Evolutionary conservation across 352 stramenopile species (phyloP), one percentile per base, ranked within the genome.

Genomic region (Phytophthora cactorum): DNA sequence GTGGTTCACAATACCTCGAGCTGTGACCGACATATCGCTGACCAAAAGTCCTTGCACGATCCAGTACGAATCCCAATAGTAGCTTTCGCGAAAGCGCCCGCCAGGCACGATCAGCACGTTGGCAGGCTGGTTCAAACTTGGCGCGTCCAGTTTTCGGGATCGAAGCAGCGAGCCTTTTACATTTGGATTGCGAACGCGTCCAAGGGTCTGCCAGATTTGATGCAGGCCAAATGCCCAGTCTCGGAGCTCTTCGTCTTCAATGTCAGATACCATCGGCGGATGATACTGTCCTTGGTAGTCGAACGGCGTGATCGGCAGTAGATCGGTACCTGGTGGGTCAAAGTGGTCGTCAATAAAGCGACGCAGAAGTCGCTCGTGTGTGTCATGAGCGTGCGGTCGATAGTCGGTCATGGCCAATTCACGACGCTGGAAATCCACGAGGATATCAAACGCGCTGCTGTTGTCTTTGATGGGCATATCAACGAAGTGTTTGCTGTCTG

Each of bases 61-160:
- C 93, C 93, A 98, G 73, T 93, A 97, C 59, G 84, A 93, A 63
- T 98, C 93, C 93, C 93, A 98, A 70, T 98, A 98, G 76, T 98
- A 98, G 41, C 75, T 90, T 70, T 98, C 93, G 9, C 91, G 84
- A 66, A 98, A 98, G n/a, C 93, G 81, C 5, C 89, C 93, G 17
- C 92, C 93, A 6, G 91, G 92, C 0, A 97, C 85, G 44, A 98
- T 90, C 39, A 98, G 64, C 28, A 94, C 76, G 38, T 91, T 85
- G 43, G 79, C 78, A 38, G 70, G 57, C 29, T 68, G 78, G 11
- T 73, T 57, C 38, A 81, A 57, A 46, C 67, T 64, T 31, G 63
- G 55, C 50, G 79, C 59, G 7, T 75, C 52, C 28, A 92, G 59
- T 53, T 71, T 61, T 31, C 49, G 68, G 1, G 88, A 73, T 31